Conservation (phyloP, 2,329 filamentous ascomycete species). For the Cordyceps cateniannulata region DNA sequence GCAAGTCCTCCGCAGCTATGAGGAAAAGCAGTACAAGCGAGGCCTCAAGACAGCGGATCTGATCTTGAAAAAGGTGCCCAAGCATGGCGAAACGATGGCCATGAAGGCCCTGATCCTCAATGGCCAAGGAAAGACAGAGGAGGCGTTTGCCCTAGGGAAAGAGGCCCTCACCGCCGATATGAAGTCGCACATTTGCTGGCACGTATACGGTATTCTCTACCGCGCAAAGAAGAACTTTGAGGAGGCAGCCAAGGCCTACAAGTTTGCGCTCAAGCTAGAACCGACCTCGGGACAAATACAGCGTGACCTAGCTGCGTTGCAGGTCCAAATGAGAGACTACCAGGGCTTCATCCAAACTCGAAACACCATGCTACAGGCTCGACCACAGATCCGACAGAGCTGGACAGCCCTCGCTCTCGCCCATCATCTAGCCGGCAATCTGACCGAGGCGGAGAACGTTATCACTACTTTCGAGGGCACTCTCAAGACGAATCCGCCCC, state of each 20-base stretch:
- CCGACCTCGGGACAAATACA: constrained; percentile 94
- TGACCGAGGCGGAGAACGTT: constrained; percentile 81
- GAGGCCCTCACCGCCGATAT: constrained; percentile 90
- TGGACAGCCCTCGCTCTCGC: constrained; percentile 98
- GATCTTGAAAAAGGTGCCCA: constrained; percentile 89
- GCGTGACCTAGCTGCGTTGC: constrained; percentile 84
- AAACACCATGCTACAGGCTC: constrained; percentile 77
- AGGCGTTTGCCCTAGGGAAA: constrained; percentile 91
- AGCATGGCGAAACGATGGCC: constrained; percentile 95
- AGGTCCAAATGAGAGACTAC: constrained; percentile 96
- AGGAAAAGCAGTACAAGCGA: constrained; percentile 94
- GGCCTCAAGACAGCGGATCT: constrained; percentile 94
- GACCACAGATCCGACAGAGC: constrained; percentile 77
- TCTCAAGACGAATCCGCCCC: constrained; percentile 70
- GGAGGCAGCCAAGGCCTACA: constrained; percentile 98
- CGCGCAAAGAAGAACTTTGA: constrained; percentile 95
- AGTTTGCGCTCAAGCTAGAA: constrained; percentile 86
- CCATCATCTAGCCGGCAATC: constrained; percentile 81
- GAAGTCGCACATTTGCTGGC: constrained; percentile 99
- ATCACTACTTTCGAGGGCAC: constrained; percentile 91
- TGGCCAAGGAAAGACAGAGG: constrained; percentile 82
- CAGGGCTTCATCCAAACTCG: constrained; percentile 88
- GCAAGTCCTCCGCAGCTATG: constrained; percentile 90
- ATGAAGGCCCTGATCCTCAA: constrained; percentile 99
- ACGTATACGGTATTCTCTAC: constrained; percentile 94